Evolutionary conservation across 2,329 filamentous ascomycete genomes (phyloP).

Genomic region (Hirsutella minnesotensis): DNA sequence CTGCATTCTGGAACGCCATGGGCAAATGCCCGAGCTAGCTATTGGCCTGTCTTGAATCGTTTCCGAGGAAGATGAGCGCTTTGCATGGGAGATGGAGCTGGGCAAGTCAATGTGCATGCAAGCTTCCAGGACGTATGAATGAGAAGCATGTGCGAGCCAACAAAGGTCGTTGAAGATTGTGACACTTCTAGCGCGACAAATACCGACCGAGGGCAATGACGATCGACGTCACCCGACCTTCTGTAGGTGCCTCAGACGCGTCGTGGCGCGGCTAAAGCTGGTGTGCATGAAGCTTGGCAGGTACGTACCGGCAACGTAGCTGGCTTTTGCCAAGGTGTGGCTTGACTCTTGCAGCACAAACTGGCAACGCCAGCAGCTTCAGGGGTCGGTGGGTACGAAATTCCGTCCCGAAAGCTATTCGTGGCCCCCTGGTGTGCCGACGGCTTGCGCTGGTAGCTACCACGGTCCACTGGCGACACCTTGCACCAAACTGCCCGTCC

Average conservation of each 20-base stretch:
- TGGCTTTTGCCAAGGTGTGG: constrained; percentile 1
- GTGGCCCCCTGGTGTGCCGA: constrained; percentile 7
- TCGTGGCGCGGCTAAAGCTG: neutral
- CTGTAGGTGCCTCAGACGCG: neutral
- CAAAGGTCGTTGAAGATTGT: too few species aligned
- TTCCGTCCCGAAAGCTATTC: constrained; percentile 10
- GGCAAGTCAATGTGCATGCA: too few species aligned
- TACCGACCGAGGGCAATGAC: neutral
- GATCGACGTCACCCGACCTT: neutral
- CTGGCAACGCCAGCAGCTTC: neutral
- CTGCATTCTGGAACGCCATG: constrained; percentile 14
- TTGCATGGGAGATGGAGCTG: too few species aligned
- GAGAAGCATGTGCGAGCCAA: too few species aligned
- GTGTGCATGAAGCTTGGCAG: neutral
- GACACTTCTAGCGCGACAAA: too few species aligned
- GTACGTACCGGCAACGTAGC: too few species aligned
- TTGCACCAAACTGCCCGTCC: constrained; percentile 13
- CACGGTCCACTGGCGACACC: constrained; percentile 13
- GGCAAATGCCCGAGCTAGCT: neutral
- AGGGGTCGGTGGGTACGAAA: constrained; percentile 9
- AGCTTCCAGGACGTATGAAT: too few species aligned
- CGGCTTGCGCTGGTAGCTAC: neutral
- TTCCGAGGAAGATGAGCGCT: neutral
- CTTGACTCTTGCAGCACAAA: neutral
- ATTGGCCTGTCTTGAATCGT: neutral